Conservation (phyloP, 805 yeast genomes). For the Saccharomycopsis microspora region DNA sequence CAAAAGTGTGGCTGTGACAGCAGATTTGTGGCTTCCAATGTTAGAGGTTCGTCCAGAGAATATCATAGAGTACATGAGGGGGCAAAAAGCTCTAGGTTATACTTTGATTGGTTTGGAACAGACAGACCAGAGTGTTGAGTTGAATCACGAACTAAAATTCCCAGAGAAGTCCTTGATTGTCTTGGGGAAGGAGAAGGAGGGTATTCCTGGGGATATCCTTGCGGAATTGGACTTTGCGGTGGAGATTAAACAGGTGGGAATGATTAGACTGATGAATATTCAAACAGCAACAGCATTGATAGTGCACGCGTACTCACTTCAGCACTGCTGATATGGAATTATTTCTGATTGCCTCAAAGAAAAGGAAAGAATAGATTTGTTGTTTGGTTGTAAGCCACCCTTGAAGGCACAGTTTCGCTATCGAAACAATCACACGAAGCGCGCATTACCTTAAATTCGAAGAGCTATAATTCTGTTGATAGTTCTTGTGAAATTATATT, state of each 20-base stretch:
- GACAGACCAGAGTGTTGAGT: constrained; percentile 75
- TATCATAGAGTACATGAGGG: constrained; percentile 44
- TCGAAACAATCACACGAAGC: too few relatives aligned
- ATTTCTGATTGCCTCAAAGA: not conserved
- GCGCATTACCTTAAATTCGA: too few relatives aligned
- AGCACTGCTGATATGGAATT: constrained; percentile 9
- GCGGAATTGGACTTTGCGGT: constrained; percentile 79
- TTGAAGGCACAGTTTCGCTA: too few relatives aligned
- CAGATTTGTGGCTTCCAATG: constrained; percentile 95
- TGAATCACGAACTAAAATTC: constrained; percentile 53
- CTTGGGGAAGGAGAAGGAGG: constrained; percentile 82
- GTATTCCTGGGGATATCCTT: constrained; percentile 77
- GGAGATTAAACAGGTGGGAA: constrained; percentile 87
- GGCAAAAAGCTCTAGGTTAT: constrained; percentile 61
- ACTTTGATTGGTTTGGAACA: constrained; percentile 86
- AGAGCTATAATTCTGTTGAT: too few relatives aligned
- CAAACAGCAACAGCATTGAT: constrained; percentile 95
- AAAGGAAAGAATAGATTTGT: not conserved
- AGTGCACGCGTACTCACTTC: constrained; percentile 72
- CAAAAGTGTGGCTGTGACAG: constrained; percentile 84
- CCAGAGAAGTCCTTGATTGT: constrained; percentile 71
- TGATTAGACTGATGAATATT: constrained; percentile 89
- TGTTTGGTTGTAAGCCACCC: not conserved
- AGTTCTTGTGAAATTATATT: too few relatives aligned
- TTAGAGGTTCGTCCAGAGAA: constrained; percentile 51